A percentile compares a stretch with the other conserved stretches of the same genome.
phyloP scores from a whole-genome alignment of 306 rosid genomes.

The Trifolium subterraneum region DNA sequence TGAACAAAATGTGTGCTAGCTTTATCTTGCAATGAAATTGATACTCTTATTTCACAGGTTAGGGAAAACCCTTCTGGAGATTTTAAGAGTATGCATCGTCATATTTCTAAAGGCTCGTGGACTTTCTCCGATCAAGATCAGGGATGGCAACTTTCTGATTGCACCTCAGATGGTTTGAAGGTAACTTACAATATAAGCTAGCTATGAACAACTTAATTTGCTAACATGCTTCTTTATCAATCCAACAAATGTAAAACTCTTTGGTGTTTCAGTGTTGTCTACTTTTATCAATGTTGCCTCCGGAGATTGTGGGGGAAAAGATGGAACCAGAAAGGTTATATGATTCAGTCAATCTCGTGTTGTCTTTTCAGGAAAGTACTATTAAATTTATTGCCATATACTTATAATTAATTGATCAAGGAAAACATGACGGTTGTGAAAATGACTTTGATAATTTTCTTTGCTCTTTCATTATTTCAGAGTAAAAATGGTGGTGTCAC shows the following conservation, averaged over 20 bases:
- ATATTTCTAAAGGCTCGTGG: conserved; percentile 86
- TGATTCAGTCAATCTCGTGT: conserved; percentile 68
- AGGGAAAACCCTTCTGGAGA: conserved; percentile 66
- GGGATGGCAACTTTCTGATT: conserved; percentile 92
- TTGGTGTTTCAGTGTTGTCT: conserved; percentile 63
- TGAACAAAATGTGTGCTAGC: no score
- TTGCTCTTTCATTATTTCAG: conserved; percentile 37
- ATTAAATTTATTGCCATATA: neutral
- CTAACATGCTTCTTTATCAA: neutral
- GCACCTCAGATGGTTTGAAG: conserved; percentile 81
- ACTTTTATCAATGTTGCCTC: no score
- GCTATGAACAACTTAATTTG: neutral
- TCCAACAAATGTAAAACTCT: neutral
- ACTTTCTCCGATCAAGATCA: conserved; percentile 84
- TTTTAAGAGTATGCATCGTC: conserved; percentile 67
- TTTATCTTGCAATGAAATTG: no score
- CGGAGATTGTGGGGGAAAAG: conserved; percentile 74
- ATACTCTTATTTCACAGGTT: conserved; percentile 42
- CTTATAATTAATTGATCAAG: neutral
- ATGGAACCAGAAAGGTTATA: conserved; percentile 60
- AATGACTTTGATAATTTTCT: neutral
- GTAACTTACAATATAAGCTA: conserved; percentile 36
- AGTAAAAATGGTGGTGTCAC: conserved; percentile 46
- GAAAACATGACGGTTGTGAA: neutral
- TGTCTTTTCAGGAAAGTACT: conserved; percentile 65